Conservation (phyloP, 2,329 filamentous ascomycete species). For the Arthroderma sp. region DNA sequence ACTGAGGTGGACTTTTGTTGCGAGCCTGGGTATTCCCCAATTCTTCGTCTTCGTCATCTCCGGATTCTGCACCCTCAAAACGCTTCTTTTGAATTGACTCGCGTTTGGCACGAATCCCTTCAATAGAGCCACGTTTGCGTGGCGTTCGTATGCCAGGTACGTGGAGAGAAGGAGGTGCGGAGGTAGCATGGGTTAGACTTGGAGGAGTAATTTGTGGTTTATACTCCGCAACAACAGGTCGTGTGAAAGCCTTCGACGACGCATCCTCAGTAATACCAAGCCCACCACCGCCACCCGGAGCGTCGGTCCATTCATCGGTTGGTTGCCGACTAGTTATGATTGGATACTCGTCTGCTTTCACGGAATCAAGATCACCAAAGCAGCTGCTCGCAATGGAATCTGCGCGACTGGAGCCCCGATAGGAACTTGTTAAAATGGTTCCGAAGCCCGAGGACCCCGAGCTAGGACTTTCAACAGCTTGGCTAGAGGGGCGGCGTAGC, state of each 20-base stretch:
- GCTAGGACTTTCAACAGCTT: constrained; percentile 67
- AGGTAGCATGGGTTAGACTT: constrained; percentile 47
- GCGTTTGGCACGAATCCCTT: constrained; percentile 61
- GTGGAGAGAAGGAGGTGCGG: constrained; percentile 51
- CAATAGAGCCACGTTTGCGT: constrained; percentile 54
- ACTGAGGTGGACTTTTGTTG: constrained; percentile 35
- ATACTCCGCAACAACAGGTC: constrained; percentile 6
- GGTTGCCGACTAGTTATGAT: constrained; percentile 61
- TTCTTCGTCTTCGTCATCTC: constrained; percentile 91
- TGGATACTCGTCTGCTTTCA: constrained; percentile 63
- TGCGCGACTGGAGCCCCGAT: constrained; percentile 66
- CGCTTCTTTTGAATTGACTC: constrained; percentile 61
- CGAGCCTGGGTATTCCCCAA: constrained; percentile 47
- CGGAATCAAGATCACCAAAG: constrained; percentile 73
- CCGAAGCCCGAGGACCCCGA: constrained; percentile 62
- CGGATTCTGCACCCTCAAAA: constrained; percentile 67
- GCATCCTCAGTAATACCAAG: constrained; percentile 61
- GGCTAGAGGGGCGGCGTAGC: constrained; percentile 50
- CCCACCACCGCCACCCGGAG: constrained; percentile 35
- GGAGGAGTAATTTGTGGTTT: constrained; percentile 32
- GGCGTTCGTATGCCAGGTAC: constrained; percentile 35
- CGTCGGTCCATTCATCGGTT: constrained; percentile 55
- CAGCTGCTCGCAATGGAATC: constrained; percentile 74
- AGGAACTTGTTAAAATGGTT: constrained; percentile 57
- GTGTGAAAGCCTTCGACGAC: constrained; percentile 5